phyloP scores from a whole-genome alignment of 352 stramenopile genomes.

The Globisporangium splendens region DNA sequence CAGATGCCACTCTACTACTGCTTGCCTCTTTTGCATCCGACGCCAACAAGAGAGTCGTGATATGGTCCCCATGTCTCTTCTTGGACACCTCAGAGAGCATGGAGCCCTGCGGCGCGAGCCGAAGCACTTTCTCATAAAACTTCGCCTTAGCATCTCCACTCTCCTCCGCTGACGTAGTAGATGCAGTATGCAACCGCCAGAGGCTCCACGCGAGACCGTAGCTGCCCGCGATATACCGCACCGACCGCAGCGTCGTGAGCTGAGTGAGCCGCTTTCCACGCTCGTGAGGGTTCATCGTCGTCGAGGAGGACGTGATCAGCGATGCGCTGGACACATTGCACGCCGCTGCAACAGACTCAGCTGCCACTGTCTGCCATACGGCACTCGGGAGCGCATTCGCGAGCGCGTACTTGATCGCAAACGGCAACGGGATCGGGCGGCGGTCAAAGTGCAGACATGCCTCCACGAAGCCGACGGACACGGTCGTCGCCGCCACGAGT shows the following conservation, averaged over 20 bases:
- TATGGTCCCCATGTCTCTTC: slow-evolving; percentile 42
- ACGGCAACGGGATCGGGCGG: slow-evolving; percentile 63
- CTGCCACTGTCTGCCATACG: slow-evolving; percentile 52
- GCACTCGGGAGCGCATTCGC: slow-evolving; percentile 57
- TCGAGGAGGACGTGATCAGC: slow-evolving; percentile 22
- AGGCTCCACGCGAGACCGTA: slow-evolving; percentile 62
- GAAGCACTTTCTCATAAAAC: slow-evolving; percentile 38
- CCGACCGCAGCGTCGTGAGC: slow-evolving; percentile 41
- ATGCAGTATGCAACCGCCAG: slow-evolving; percentile 25
- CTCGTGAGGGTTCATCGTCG: slow-evolving; percentile 9
- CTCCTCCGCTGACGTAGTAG: background rate
- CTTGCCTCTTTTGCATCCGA: slow-evolving; percentile 2
- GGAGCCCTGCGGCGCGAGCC: slow-evolving; percentile 39
- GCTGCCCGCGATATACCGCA: slow-evolving; percentile 48
- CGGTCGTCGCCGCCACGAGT: slow-evolving; percentile 22
- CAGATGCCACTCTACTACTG: background rate
- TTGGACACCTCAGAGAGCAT: slow-evolving; percentile 37
- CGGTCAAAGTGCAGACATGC: slow-evolving; percentile 52
- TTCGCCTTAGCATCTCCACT: slow-evolving; percentile 2
- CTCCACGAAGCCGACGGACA: slow-evolving; percentile 60
- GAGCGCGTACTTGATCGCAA: slow-evolving; percentile 54
- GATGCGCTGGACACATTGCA: slow-evolving; percentile 25
- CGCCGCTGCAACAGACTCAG: slow-evolving; percentile 39
- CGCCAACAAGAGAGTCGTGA: slow-evolving; percentile 19
- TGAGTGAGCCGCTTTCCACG: slow-evolving; percentile 36